Percentiles rank a stretch among this genome's conserved stretches.
These are phyloP conservation scores for Apostasia ramifera DNA, from an alignment of 106 monocot genomes.

Conservation along the genomic window DNA sequence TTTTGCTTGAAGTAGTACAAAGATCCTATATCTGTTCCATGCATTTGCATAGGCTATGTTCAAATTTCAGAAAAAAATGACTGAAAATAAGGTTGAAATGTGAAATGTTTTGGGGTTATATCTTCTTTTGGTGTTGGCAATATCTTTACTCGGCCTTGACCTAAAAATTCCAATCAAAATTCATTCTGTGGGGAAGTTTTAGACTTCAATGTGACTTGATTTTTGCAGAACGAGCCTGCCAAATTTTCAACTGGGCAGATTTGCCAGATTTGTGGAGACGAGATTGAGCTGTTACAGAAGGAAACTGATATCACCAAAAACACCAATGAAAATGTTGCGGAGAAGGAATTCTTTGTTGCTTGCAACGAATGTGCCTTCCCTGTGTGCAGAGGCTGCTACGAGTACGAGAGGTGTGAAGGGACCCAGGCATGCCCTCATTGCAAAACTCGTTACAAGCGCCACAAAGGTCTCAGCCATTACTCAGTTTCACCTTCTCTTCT, in stretches of 20 bases:
- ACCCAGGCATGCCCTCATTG: slow-evolving; percentile 66
- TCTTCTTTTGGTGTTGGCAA: no score
- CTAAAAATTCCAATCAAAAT: no score
- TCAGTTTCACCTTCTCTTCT: not conserved
- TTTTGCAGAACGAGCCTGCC: slow-evolving; percentile 32
- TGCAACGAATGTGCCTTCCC: slow-evolving; percentile 86
- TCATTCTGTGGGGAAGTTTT: no score
- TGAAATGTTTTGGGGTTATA: no score
- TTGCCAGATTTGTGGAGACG: slow-evolving; percentile 70
- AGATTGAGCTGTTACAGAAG: slow-evolving; percentile 32
- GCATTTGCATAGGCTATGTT: no score
- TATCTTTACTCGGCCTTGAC: no score
- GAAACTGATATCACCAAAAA: not conserved
- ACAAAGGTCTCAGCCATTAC: slow-evolving; percentile 41
- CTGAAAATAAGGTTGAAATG: no score
- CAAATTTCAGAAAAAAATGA: no score
- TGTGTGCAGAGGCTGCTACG: slow-evolving; percentile 68
- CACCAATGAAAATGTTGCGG: not conserved
- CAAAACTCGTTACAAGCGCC: slow-evolving; percentile 73
- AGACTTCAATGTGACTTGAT: not conserved
- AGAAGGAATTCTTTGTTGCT: slow-evolving; percentile 61
- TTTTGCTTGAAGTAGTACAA: no score
- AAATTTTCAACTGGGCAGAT: slow-evolving; percentile 26
- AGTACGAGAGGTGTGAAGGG: slow-evolving; percentile 82
- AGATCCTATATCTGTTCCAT: no score